Evolutionary conservation across 2,329 filamentous ascomycete genomes (phyloP).

Genomic region (Beauveria scarabaeidicola): DNA sequence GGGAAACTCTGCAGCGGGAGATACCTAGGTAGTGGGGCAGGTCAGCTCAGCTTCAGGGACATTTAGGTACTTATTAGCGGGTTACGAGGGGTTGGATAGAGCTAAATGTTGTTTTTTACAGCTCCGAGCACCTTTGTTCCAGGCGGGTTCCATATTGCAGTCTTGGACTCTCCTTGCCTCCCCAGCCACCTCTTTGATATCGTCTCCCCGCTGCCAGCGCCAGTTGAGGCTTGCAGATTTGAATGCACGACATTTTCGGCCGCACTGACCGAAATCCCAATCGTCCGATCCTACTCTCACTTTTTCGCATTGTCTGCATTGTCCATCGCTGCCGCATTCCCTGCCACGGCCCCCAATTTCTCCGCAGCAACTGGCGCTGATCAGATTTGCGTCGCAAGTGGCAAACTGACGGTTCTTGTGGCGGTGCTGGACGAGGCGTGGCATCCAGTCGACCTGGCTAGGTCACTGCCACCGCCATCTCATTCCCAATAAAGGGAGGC

Average conservation of each 20-base stretch:
- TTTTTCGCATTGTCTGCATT: not conserved
- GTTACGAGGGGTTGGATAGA: not conserved
- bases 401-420: not conserved
- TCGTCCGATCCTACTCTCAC: not conserved
- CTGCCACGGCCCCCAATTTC: not conserved
- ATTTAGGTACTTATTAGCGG: too few species aligned
- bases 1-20: constrained; percentile 1
- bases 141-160: too few species aligned
- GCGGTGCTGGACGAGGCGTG: not conserved
- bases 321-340: too few species aligned
- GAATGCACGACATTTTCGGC: not conserved
- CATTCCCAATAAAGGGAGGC: not conserved
- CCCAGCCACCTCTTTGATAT: not conserved
- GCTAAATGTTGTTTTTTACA: not conserved
- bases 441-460: not conserved
- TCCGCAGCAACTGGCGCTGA: not conserved
- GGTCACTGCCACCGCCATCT: not conserved
- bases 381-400: not conserved
- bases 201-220: not conserved
- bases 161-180: too few species aligned
- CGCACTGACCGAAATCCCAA: not conserved
- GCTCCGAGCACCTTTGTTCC: too few species aligned
- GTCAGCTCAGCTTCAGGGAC: not conserved
- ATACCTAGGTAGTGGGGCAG: not conserved
- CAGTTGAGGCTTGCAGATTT: not conserved